Percentiles rank a stretch among this genome's conserved stretches.
These are phyloP conservation scores for Phialophora chinensis DNA, from an alignment of 2,329 filamentous ascomycete genomes.

Conservation along the genomic window DNA sequence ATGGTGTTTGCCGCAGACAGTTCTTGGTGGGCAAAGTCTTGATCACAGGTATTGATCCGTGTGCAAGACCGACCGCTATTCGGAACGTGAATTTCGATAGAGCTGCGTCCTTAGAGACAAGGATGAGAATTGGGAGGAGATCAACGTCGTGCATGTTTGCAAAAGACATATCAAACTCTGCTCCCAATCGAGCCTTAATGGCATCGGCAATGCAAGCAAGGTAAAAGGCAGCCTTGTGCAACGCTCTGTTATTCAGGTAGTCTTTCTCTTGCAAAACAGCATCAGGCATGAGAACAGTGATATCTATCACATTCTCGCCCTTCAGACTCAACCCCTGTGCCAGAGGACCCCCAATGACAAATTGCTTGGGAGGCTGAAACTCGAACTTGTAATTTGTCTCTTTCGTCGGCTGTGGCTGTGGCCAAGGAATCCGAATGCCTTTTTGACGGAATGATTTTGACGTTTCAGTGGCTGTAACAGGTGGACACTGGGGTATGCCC, in stretches of 20 bases:
- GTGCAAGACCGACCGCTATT: conserved; percentile 75
- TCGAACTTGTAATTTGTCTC: conserved; percentile 82
- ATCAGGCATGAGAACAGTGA: conserved; percentile 84
- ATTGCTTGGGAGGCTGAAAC: conserved; percentile 74
- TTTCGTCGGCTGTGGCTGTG: conserved; percentile 75
- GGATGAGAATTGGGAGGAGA: conserved; percentile 71
- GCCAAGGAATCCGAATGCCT: conserved; percentile 79
- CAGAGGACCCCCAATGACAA: conserved; percentile 91
- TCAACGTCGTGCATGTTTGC: conserved; percentile 73
- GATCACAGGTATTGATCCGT: conserved; percentile 69
- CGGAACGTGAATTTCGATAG: conserved; percentile 53
- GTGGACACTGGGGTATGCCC: conserved; percentile 57
- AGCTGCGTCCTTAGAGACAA: conserved; percentile 46
- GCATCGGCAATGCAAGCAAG: conserved; percentile 78
- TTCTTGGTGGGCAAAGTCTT: conserved; percentile 75
- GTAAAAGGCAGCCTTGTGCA: conserved; percentile 93
- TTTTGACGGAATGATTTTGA: conserved; percentile 69
- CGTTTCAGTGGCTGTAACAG: conserved; percentile 67
- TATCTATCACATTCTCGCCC: conserved; percentile 68
- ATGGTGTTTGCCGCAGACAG: conserved; percentile 63
- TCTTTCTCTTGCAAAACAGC: conserved; percentile 90
- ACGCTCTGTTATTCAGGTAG: conserved; percentile 89
- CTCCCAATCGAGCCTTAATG: conserved; percentile 64
- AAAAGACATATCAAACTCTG: conserved; percentile 66
- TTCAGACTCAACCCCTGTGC: conserved; percentile 75